A percentile compares a stretch with the other conserved stretches of the same genome.
Evolutionary conservation across 208 protist genomes (phyloP).

Genomic region (Wallacemonas sp.): DNA sequence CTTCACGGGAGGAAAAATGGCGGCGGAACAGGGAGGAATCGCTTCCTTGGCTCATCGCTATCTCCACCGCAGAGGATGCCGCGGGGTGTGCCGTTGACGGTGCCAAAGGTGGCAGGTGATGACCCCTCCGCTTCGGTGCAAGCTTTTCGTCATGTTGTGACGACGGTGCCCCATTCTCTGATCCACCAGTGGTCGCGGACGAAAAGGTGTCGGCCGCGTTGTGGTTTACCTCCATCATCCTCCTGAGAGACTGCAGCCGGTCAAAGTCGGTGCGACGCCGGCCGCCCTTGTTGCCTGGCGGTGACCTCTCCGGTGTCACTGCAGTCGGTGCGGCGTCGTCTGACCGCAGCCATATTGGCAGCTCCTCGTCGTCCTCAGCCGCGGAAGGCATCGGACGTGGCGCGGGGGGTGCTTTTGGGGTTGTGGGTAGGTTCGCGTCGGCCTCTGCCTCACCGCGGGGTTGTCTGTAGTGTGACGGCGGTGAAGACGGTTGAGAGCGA

Average conservation of each 20-base stretch:
- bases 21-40: not conserved
- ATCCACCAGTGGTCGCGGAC: not conserved
- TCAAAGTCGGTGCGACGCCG: conserved; percentile 6
- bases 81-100: not conserved
- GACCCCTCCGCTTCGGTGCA: not conserved
- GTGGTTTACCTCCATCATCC: conserved; percentile 10
- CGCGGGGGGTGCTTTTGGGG: not conserved
- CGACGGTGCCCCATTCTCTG: not conserved
- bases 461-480: not conserved
- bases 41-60: conserved; percentile 6
- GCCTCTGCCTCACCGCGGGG: not conserved
- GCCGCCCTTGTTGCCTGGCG: not conserved
- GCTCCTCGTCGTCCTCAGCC: not conserved
- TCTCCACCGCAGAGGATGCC: not conserved
- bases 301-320: not conserved
- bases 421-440: not conserved
- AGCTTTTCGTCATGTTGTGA: not conserved
- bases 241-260: conserved; percentile 1
- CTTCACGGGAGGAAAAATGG: not conserved
- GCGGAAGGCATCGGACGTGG: not conserved
- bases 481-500: not conserved
- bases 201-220: conserved; percentile 8
- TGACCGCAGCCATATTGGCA: conserved; percentile 2
- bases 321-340: not conserved
- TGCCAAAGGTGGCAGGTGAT: conserved; percentile 5